These are phyloP conservation scores for Camellia granthamiana DNA, from an alignment of 148 eudicot species.

Conservation along the genomic window DNA sequence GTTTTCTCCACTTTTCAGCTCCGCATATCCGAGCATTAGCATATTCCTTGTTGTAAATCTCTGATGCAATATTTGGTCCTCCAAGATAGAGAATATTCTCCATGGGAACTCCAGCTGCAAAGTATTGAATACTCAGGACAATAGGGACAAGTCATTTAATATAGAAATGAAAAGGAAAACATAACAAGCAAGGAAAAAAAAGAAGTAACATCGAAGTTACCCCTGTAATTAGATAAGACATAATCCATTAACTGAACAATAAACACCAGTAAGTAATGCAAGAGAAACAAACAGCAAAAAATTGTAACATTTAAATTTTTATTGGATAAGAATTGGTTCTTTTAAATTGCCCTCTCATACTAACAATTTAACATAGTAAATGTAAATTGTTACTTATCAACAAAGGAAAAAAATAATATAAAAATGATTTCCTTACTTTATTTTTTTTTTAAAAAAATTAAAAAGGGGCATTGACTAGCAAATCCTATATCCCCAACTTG, in stretches of 20 bases:
- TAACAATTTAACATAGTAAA: not conserved
- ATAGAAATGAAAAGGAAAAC: not conserved
- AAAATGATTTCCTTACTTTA: not conserved
- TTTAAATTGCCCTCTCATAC: not conserved
- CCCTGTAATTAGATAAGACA: not conserved
- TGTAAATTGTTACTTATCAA: not conserved
- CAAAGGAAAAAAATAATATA: not conserved
- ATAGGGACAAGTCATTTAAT: not conserved
- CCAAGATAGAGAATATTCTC: slow-evolving; percentile 94
- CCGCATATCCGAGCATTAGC: slow-evolving; percentile 96
- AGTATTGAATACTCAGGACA: slow-evolving; percentile 5
- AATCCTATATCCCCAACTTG: too few relatives aligned
- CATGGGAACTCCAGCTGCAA: slow-evolving; percentile 76
- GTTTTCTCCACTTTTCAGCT: slow-evolving; percentile 84
- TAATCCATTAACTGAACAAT: not conserved
- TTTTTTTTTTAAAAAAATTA: not conserved
- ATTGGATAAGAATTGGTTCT: not conserved
- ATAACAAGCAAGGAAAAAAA: not conserved
- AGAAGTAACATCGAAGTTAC: not conserved
- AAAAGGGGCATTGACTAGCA: too few relatives aligned
- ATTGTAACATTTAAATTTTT: not conserved
- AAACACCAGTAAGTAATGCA: slow-evolving; percentile 1
- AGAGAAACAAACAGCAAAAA: not conserved
- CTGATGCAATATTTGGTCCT: slow-evolving; percentile 96
- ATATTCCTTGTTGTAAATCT: slow-evolving; percentile 88